Evolutionary conservation across 1,284 basidiomycete genomes (phyloP).

Genomic region (Trichosporon ovoides): DNA sequence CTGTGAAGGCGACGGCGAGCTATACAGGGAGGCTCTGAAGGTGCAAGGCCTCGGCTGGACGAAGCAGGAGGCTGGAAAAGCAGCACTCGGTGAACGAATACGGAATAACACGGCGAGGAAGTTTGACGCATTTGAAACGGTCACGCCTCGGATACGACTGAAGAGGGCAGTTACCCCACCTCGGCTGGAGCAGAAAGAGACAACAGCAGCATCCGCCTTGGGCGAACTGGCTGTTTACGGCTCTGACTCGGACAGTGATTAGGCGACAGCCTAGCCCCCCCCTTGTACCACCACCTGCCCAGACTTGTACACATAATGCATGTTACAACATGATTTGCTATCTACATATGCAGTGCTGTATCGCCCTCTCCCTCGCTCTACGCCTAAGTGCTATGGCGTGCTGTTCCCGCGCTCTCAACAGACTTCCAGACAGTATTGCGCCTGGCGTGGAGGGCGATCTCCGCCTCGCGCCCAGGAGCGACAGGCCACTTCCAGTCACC

Average conservation of each 20-base stretch:
- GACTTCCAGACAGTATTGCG: slow-evolving; percentile 58
- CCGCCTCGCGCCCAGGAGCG: slow-evolving; percentile 42
- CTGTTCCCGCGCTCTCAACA: slow-evolving; percentile 7
- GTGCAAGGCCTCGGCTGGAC: neutral
- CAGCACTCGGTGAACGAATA: slow-evolving; percentile 7
- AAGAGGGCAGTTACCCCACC: neutral
- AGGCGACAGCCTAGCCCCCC: neutral
- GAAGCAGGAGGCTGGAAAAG: neutral
- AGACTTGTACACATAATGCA: slow-evolving; percentile 4
- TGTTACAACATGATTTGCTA: neutral
- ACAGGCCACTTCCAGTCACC: slow-evolving; percentile 60
- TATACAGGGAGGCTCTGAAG: neutral
- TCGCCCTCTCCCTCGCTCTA: no score
- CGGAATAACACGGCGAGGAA: slow-evolving; percentile 11
- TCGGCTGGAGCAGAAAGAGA: neutral
- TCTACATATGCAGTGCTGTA: neutral
- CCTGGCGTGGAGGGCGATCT: slow-evolving; percentile 62
- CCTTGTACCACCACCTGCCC: neutral
- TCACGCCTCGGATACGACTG: neutral
- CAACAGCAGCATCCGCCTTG: neutral
- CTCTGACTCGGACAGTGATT: neutral
- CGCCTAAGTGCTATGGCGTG: no score
- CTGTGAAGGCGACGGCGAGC: slow-evolving; percentile 28
- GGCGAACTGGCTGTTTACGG: neutral
- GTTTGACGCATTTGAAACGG: slow-evolving; percentile 11